Base-by-base conservation (phyloP, 148 eudicot species). In the Arbutus unedo region DNA sequence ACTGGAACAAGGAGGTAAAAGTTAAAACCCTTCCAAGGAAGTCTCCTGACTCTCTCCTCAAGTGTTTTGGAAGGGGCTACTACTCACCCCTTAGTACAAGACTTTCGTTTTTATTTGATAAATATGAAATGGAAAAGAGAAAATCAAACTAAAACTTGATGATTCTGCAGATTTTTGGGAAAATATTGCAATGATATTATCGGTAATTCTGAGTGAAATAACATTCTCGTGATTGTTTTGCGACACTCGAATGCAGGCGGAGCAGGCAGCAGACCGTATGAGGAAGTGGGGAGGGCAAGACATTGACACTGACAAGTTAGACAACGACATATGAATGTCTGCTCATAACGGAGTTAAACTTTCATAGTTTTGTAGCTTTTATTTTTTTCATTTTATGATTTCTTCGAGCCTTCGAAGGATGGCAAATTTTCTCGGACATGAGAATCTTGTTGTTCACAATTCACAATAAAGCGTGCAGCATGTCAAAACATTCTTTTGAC, bases 231-330 rank as follows among this genome's bases (percentile, higher is more conserved):
- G 15, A 54, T 21, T 41, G 15, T 21, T 38, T n/a, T 21, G 45
- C 10, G 19, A 66, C 47, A 45, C 21, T n/a, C 0, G 16, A 81
- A 44, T 86, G 80, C 86, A 94, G 97, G 98, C 88, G 75, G 93
- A 90, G 81, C 82, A 91, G 87, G 89, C 98, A 11, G 74, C 89
- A 45, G 91, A 82, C 21, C 89, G 98, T 0, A 91, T 94, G 95
- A 54, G 87, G 44, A 84, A 87, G 71, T 94, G 95, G 97, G 98
- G 97, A 78, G 94, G 97, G 54, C 91, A 90, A 72, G 90, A 89
- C 4, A 77, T 78, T 81, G 56, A 76, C 14, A 72, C 75, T 14
- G 80, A 80, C 54, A 81, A 72, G 55, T 48, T 72, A 41, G 89
- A 49, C 7, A 25, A 57, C 31, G 25, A 16, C 25, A 80, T 23